These are phyloP conservation scores for Tetrahymena borealis DNA, from an alignment of 73 alveolate genomes.

Conservation along the genomic window DNA sequence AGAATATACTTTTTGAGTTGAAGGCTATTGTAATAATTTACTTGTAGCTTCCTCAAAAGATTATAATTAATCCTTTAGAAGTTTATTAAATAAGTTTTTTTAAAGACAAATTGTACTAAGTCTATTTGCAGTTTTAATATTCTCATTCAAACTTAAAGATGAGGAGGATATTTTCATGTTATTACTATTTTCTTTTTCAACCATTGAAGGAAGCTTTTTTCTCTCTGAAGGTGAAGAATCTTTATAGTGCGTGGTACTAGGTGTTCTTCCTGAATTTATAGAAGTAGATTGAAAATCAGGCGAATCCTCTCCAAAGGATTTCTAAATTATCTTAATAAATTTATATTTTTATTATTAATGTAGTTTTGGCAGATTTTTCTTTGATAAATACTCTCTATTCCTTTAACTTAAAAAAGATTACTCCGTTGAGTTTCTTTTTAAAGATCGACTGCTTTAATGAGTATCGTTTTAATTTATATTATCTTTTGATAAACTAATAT, in stretches of 20 bases:
- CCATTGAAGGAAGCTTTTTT: not conserved
- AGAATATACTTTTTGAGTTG: not conserved
- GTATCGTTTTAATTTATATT: not conserved
- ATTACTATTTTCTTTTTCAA: not conserved
- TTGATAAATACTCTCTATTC: not conserved
- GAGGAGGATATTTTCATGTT: not conserved
- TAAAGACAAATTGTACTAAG: not conserved
- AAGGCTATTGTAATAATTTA: not conserved
- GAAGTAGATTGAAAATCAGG: not conserved
- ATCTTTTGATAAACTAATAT: not conserved
- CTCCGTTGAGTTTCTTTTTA: not conserved
- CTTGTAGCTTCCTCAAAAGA: not conserved
- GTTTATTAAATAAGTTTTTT: not conserved
- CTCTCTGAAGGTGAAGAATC: not conserved
- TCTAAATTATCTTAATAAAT: not conserved
- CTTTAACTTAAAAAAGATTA: not conserved
- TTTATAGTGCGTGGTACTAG: not conserved
- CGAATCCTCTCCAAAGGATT: not conserved
- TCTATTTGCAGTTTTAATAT: not conserved
- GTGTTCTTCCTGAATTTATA: not conserved
- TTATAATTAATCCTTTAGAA: not conserved
- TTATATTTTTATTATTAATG: not conserved
- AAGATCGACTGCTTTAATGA: not conserved
- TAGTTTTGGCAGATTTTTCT: not conserved
- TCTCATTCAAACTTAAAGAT: not conserved